Evolutionary conservation across 495 filamentous ascomycete species (phyloP).

Genomic region (Apiosordaria backusii): DNA sequence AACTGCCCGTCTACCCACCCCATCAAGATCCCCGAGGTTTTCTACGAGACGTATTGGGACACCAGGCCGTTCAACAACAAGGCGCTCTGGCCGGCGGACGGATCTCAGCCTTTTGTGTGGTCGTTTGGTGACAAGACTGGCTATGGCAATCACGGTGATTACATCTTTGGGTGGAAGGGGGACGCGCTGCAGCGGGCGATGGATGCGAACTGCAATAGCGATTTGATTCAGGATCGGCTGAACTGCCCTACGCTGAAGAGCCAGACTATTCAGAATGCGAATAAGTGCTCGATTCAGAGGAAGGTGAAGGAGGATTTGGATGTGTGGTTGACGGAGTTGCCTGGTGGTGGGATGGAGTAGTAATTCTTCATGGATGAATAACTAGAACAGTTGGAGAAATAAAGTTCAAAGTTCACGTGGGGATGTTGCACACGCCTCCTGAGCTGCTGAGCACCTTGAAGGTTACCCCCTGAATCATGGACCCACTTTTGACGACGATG

Average conservation of each 20-base stretch:
- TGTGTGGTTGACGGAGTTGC: conserved; percentile 27
- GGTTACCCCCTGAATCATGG: background rate
- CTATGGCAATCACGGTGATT: conserved; percentile 41
- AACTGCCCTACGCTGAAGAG: conserved; percentile 29
- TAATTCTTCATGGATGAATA: background rate
- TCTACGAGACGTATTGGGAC: conserved; percentile 44
- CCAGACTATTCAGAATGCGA: conserved; percentile 34
- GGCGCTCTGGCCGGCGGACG: conserved; percentile 40
- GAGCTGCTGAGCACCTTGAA: background rate
- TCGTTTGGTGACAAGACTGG: conserved; percentile 40
- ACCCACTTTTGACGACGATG: background rate
- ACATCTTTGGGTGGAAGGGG: conserved; percentile 36
- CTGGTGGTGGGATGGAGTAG: conserved; percentile 10
- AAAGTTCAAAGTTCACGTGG: background rate
- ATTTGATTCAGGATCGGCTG: conserved; percentile 27
- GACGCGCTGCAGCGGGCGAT: conserved; percentile 38
- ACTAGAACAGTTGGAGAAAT: background rate
- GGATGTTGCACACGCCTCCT: no score
- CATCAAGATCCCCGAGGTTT: conserved; percentile 35
- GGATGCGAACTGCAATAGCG: conserved; percentile 38
- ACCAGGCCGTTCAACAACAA: conserved; percentile 39
- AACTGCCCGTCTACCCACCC: conserved; percentile 35
- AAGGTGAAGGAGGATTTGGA: conserved; percentile 37
- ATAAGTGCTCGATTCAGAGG: conserved; percentile 33
- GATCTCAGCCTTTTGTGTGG: conserved; percentile 47